These are phyloP conservation scores for Zygosaccharomyces sapae DNA, from an alignment of 1,139 yeast genomes.

Conservation along the genomic window DNA sequence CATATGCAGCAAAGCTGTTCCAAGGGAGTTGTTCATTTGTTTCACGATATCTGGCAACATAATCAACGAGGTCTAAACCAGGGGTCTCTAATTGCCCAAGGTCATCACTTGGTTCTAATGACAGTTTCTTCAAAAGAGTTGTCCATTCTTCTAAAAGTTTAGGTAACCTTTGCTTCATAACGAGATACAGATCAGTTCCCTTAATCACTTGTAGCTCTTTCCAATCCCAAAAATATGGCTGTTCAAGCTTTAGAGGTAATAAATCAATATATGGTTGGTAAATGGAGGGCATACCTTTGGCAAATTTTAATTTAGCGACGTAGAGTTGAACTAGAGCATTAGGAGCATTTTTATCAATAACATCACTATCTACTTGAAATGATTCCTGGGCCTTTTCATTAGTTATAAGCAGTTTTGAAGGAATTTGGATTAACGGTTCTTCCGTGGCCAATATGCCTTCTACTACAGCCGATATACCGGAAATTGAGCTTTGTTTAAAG, in stretches of 20 bases:
- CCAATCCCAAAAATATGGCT: conserved; percentile 63
- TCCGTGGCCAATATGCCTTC: conserved; percentile 15
- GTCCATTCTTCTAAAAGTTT: conserved; percentile 34
- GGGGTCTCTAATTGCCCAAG: conserved; percentile 6
- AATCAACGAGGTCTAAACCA: conserved; percentile 13
- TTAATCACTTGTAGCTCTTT: conserved; percentile 48
- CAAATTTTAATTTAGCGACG: conserved; percentile 43
- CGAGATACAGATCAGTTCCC: conserved; percentile 55
- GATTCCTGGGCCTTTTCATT: conserved; percentile 42
- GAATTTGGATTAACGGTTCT: conserved; percentile 39
- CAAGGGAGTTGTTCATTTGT: conserved; percentile 35
- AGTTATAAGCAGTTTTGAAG: conserved; percentile 42
- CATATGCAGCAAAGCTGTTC: conserved; percentile 60
- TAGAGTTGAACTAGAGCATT: conserved; percentile 47
- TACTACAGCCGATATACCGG: conserved; percentile 44
- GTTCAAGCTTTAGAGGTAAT: conserved; percentile 52
- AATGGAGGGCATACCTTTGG: conserved; percentile 26
- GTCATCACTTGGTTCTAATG: conserved; percentile 11
- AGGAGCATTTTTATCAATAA: conserved; percentile 32
- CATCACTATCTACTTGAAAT: conserved; percentile 32
- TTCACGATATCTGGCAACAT: conserved; percentile 10
- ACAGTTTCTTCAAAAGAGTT: conserved; percentile 12
- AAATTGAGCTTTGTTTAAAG: conserved; percentile 30
- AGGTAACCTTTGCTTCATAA: conserved; percentile 36
- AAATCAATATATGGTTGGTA: conserved; percentile 51